phyloP scores from a whole-genome alignment of 176 grass and related monocot genomes.

The Themeda triandra region DNA sequence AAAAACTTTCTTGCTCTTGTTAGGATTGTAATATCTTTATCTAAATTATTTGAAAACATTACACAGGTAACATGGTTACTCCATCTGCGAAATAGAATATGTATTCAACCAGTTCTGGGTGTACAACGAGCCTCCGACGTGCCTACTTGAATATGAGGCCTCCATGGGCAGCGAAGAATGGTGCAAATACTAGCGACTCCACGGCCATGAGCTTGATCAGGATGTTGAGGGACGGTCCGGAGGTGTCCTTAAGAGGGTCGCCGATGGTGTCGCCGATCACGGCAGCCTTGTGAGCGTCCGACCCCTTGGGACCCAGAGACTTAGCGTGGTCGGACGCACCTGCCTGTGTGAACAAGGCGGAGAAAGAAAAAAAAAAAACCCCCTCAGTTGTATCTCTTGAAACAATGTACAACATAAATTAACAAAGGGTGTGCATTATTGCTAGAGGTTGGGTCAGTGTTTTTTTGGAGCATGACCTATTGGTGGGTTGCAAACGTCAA shows the following conservation, averaged over 20 bases:
- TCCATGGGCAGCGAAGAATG: slow-evolving; percentile 64
- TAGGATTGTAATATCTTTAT: neutral
- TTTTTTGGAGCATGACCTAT: neutral
- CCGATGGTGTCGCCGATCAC: slow-evolving; percentile 61
- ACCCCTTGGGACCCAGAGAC: slow-evolving; percentile 45
- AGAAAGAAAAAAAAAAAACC: neutral
- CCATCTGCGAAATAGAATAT: neutral
- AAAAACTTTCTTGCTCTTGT: neutral
- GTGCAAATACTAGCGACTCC: slow-evolving; percentile 46
- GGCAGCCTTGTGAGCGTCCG: slow-evolving; percentile 48
- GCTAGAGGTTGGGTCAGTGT: neutral
- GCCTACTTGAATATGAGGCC: slow-evolving; percentile 57
- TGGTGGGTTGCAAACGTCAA: neutral
- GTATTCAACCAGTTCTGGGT: neutral
- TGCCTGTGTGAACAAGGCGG: slow-evolving; percentile 33
- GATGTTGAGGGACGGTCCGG: slow-evolving; percentile 50
- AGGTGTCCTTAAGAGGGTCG: slow-evolving; percentile 55
- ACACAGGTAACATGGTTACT: neutral
- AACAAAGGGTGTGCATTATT: neutral
- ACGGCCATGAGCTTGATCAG: slow-evolving; percentile 65
- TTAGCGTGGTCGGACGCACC: slow-evolving; percentile 72
- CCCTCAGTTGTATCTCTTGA: neutral
- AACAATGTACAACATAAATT: neutral
- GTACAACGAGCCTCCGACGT: neutral
- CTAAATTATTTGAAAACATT: no score